These are phyloP conservation scores for Coniferiporia weirii DNA, from an alignment of 1,284 basidiomycete genomes.

Conservation along the genomic window DNA sequence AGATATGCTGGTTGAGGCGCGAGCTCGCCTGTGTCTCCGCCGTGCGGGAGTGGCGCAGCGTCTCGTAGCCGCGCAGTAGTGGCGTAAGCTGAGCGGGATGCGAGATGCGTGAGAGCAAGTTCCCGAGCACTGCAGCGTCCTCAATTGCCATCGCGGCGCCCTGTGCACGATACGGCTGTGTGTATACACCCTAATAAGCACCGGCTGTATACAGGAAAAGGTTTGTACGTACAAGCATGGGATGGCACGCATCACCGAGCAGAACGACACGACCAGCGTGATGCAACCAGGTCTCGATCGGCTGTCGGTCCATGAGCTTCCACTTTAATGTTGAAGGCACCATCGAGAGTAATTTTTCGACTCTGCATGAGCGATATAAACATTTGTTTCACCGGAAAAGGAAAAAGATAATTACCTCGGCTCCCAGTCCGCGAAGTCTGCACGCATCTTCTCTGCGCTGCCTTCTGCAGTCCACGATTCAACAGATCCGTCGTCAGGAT, in stretches of 20 bases:
- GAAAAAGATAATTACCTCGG: constrained; percentile 26
- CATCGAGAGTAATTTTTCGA: constrained; percentile 37
- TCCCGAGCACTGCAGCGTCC: constrained; percentile 48
- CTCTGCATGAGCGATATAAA: constrained; percentile 19
- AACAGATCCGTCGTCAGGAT: constrained; percentile 27
- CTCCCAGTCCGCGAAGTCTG: constrained; percentile 30
- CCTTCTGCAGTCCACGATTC: constrained; percentile 28
- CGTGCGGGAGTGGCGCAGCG: constrained; percentile 41
- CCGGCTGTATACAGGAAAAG: not conserved
- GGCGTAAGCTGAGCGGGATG: constrained; percentile 36
- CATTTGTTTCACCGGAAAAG: not conserved
- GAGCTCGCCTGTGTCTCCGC: constrained; percentile 34
- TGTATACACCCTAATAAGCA: not conserved
- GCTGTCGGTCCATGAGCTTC: constrained; percentile 33
- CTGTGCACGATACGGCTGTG: constrained; percentile 28
- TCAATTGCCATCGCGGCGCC: constrained; percentile 39
- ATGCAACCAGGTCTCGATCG: constrained; percentile 43
- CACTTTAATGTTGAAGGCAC: constrained; percentile 33
- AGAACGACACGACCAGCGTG: constrained; percentile 41
- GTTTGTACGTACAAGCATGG: constrained; percentile 33
- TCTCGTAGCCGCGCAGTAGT: constrained; percentile 45
- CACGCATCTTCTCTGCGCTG: constrained; percentile 29
- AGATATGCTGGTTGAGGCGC: constrained; percentile 35
- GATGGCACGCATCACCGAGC: constrained; percentile 49
- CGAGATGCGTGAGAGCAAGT: constrained; percentile 40